Conservation (phyloP, 2,329 filamentous ascomycete species). For the Fusarium bulbicola region DNA sequence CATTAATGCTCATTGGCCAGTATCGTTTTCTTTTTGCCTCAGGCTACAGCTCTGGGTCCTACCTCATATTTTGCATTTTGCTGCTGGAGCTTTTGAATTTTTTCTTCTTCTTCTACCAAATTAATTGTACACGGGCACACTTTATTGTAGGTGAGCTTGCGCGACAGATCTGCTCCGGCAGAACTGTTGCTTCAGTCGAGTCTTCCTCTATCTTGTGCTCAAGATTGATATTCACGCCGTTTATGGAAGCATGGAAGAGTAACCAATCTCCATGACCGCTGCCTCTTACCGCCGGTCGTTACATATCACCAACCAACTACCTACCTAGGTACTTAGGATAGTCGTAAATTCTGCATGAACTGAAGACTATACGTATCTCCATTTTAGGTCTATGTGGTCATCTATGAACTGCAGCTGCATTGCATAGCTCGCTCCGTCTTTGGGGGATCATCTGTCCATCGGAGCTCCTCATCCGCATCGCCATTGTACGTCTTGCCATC, state of each 20-base stretch:
- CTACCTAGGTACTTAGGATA: neutral
- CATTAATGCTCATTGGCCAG: slow-evolving; percentile 53
- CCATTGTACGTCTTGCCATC: slow-evolving; percentile 62
- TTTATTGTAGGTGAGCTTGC: slow-evolving; percentile 79
- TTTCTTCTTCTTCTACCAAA: slow-evolving; percentile 52
- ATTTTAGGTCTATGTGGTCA: neutral
- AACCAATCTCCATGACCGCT: slow-evolving; percentile 65
- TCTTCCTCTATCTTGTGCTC: slow-evolving; percentile 79
- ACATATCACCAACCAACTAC: slow-evolving; percentile 57
- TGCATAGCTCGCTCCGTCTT: slow-evolving; percentile 82
- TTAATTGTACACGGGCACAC: slow-evolving; percentile 72
- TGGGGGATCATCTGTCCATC: slow-evolving; percentile 89
- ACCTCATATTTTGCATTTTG: slow-evolving; percentile 34
- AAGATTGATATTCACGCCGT: slow-evolving; percentile 69
- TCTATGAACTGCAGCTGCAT: slow-evolving; percentile 91
- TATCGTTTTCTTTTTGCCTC: slow-evolving; percentile 45
- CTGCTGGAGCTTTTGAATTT: slow-evolving; percentile 30
- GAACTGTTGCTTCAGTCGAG: slow-evolving; percentile 62
- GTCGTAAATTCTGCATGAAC: slow-evolving; percentile 8
- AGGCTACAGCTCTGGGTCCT: slow-evolving; percentile 43
- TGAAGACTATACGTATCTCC: neutral
- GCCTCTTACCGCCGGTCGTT: slow-evolving; percentile 80
- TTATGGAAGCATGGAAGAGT: slow-evolving; percentile 78
- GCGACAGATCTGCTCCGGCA: slow-evolving; percentile 51
- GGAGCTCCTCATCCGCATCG: slow-evolving; percentile 77